These are phyloP conservation scores for Pseudocercospora musae DNA, from an alignment of 2,329 filamentous ascomycete genomes.

Conservation along the genomic window DNA sequence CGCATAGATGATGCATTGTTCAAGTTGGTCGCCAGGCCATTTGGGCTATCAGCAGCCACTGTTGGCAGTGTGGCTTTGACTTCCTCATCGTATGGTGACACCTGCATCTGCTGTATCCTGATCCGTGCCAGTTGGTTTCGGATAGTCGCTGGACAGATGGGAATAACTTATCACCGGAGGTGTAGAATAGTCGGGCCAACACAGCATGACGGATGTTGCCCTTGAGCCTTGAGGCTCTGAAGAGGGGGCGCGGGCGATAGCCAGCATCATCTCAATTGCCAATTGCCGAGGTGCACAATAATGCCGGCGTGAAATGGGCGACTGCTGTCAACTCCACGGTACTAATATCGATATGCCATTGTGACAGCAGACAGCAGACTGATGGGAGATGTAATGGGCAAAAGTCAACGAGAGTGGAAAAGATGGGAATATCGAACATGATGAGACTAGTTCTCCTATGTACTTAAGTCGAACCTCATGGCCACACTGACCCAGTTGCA, in stretches of 20 bases:
- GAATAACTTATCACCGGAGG: conserved; percentile 2
- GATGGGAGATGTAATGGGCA: background rate
- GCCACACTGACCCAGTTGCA: background rate
- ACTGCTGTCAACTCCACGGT: background rate
- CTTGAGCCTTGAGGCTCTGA: background rate
- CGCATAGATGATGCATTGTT: background rate
- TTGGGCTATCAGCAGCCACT: background rate
- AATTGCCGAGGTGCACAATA: conserved; percentile 2
- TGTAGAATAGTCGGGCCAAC: background rate
- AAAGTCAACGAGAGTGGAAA: background rate
- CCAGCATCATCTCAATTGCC: background rate
- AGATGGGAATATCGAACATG: background rate
- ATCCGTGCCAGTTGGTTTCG: background rate
- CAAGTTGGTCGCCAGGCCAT: background rate
- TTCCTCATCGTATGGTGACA: background rate
- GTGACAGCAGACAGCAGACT: background rate
- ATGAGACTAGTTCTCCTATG: too few species aligned
- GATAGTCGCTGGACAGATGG: background rate
- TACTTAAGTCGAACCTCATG: too few species aligned
- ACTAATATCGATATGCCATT: background rate
- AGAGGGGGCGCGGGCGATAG: background rate
- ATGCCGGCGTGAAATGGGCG: background rate
- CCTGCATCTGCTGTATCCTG: conserved; percentile 2
- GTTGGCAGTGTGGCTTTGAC: background rate
- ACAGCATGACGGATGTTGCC: background rate